Evolutionary conservation across 495 filamentous ascomycete species (phyloP).

Genomic region (Cairneyella variabilis): DNA sequence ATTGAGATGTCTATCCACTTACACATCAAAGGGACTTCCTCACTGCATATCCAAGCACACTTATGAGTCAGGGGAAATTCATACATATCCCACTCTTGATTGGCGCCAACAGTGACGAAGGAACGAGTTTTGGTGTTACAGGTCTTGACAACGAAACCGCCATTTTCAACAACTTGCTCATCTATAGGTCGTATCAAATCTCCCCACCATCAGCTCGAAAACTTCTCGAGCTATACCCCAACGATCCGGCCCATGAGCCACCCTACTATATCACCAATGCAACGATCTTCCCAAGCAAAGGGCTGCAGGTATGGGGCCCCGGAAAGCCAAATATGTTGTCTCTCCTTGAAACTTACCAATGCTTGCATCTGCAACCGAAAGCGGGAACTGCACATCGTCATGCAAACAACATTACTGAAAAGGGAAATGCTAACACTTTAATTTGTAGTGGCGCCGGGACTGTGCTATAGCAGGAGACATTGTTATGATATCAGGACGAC

Average conservation of each 20-base stretch:
- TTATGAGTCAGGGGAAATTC: slow-evolving; percentile 9
- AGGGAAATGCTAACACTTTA: background rate
- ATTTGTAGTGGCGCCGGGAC: slow-evolving; percentile 12
- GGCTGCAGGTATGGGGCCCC: slow-evolving; percentile 28
- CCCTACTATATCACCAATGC: slow-evolving; percentile 39
- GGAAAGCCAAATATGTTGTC: background rate
- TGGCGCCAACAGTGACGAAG: background rate
- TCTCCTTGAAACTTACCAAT: background rate
- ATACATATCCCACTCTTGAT: background rate
- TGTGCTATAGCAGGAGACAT: slow-evolving; percentile 28
- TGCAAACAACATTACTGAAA: too few relatives aligned
- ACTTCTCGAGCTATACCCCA: slow-evolving; percentile 46
- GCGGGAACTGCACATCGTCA: too few relatives aligned
- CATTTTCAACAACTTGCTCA: background rate
- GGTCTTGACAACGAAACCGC: background rate
- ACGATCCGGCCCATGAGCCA: slow-evolving; percentile 42
- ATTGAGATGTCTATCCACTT: too few relatives aligned
- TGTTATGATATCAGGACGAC: slow-evolving; percentile 53
- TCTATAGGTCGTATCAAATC: background rate
- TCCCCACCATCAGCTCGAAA: slow-evolving; percentile 17
- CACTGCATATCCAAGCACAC: slow-evolving; percentile 32
- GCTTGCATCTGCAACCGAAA: too few relatives aligned
- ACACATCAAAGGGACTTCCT: too few relatives aligned
- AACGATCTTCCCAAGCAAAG: slow-evolving; percentile 37
- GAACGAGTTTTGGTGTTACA: background rate